phyloP scores from a whole-genome alignment of 2,329 filamentous ascomycete genomes.

The Didymellaceae sp. region DNA sequence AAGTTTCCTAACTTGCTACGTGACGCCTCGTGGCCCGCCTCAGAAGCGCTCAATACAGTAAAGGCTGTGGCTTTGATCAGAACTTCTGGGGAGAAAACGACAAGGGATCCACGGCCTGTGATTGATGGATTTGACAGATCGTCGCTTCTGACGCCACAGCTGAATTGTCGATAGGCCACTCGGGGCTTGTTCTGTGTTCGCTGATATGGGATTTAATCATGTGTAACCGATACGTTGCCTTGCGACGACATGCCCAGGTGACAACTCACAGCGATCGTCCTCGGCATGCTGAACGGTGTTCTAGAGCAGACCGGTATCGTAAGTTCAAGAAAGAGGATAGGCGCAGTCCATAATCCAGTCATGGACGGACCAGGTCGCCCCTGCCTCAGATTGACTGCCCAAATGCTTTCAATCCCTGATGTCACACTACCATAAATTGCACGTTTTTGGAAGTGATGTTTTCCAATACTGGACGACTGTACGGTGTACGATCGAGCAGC shows the following conservation, averaged over 20 bases:
- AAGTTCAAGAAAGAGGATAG: too few species aligned
- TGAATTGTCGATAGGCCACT: not conserved
- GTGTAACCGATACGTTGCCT: slow-evolving; percentile 12
- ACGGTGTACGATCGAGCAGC: not conserved
- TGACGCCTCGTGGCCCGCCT: slow-evolving; percentile 13
- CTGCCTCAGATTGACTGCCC: too few species aligned
- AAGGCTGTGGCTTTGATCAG: slow-evolving; percentile 10
- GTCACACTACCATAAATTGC: too few species aligned
- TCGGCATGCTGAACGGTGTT: not conserved
- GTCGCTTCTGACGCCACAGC: slow-evolving; percentile 17
- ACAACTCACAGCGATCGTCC: not conserved
- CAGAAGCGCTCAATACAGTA: slow-evolving; percentile 15
- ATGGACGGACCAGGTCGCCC: too few species aligned
- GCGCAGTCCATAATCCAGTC: not conserved
- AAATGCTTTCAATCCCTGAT: too few species aligned
- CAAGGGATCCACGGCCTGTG: not conserved
- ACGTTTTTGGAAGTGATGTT: too few species aligned
- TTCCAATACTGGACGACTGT: not conserved
- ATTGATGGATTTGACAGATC: slow-evolving; percentile 9
- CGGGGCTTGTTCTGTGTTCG: slow-evolving; percentile 26
- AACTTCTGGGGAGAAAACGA: slow-evolving; percentile 5
- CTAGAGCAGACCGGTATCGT: not conserved
- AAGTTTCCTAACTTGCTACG: slow-evolving; percentile 1
- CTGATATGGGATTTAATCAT: slow-evolving; percentile 30
- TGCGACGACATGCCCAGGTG: slow-evolving; percentile 18